These are phyloP conservation scores for Penicillium ochrochloron DNA, from an alignment of 495 filamentous ascomycete genomes.

Conservation along the genomic window DNA sequence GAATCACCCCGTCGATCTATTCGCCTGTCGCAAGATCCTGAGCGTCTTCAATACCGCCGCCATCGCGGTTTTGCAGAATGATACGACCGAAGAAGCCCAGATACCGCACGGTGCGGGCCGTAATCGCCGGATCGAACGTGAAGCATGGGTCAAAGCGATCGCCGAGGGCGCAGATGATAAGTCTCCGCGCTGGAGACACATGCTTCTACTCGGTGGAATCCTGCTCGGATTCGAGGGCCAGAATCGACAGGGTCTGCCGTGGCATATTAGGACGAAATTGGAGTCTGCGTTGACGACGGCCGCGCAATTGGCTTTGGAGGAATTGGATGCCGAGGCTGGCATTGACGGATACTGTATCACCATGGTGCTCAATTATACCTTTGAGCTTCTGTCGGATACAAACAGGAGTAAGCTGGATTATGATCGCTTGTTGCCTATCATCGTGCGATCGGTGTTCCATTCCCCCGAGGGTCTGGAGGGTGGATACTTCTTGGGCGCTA, in stretches of 20 bases:
- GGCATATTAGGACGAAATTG: slow-evolving; percentile 67
- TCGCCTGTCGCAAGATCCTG: slow-evolving; percentile 73
- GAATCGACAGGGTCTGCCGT: slow-evolving; percentile 64
- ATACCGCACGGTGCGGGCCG: slow-evolving; percentile 39
- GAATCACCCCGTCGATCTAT: slow-evolving; percentile 72
- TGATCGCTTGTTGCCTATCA: slow-evolving; percentile 72
- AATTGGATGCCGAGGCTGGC: slow-evolving; percentile 51
- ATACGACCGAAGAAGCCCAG: slow-evolving; percentile 46
- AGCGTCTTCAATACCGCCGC: slow-evolving; percentile 88
- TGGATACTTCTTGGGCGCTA: slow-evolving; percentile 77
- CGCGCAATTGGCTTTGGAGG: slow-evolving; percentile 73
- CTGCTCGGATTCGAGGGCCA: slow-evolving; percentile 79
- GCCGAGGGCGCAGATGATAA: slow-evolving; percentile 82
- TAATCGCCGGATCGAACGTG: slow-evolving; percentile 57
- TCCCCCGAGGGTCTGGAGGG: slow-evolving; percentile 78
- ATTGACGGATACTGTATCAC: slow-evolving; percentile 66
- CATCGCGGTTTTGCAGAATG: slow-evolving; percentile 64
- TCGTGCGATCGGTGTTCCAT: slow-evolving; percentile 68
- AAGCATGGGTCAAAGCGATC: slow-evolving; percentile 84
- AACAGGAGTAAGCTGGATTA: slow-evolving; percentile 67
- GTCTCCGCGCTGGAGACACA: slow-evolving; percentile 86
- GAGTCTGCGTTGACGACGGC: slow-evolving; percentile 80
- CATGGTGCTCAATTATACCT: slow-evolving; percentile 78
- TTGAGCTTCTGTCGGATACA: slow-evolving; percentile 69
- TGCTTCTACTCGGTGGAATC: slow-evolving; percentile 78